Base-by-base conservation (phyloP, 179 eudicot genomes). In the Camellia oleifera region DNA sequence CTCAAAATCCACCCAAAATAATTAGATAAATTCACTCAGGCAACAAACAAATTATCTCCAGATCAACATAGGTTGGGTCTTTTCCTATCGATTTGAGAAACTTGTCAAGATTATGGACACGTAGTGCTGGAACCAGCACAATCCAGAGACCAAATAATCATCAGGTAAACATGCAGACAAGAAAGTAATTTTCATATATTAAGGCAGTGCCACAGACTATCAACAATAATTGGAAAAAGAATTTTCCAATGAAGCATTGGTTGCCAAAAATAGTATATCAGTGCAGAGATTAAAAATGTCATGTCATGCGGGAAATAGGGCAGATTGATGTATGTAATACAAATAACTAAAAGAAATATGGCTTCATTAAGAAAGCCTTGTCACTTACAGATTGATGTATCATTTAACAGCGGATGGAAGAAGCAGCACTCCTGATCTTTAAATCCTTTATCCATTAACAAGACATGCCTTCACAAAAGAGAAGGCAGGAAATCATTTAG, bases 371-470 rank as follows among this genome's bases (percentile, higher is more conserved):
- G 40, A 76, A 75, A 64, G 11, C 56, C 8, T 46, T 72, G 18
- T 26, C 40, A 74, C 93, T 87, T 88, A 96, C 99, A 88, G 14
- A 96, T 86, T 73, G 99, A 81, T 86, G 85, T 86, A 77, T 96
- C 98, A 86, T 96, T 96, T 32, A 96, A 88, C 69, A 96, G 84
- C 56, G 99, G 99, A 80, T 96, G 99, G 92, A 96, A 96, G 82
- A 96, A 79, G 78, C 95, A 89, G 84, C 82, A 83, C 18, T 84
- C 90, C 71, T 89, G 92, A 71, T 85, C 65, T 87, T 84, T 91
- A 75, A 96, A 87, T 79, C 96, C 92, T 89, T 96, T 93, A 81
- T 96, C 99, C 87, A 96, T 76, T 84, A 96, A 78, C 76, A 96
- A 86, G 61, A 94, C 96, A 79, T 85, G 76, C 92, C 99, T 95